phyloP scores from a whole-genome alignment of 768 basidiomycete genomes.

The Omphalotus guepiniiformis region DNA sequence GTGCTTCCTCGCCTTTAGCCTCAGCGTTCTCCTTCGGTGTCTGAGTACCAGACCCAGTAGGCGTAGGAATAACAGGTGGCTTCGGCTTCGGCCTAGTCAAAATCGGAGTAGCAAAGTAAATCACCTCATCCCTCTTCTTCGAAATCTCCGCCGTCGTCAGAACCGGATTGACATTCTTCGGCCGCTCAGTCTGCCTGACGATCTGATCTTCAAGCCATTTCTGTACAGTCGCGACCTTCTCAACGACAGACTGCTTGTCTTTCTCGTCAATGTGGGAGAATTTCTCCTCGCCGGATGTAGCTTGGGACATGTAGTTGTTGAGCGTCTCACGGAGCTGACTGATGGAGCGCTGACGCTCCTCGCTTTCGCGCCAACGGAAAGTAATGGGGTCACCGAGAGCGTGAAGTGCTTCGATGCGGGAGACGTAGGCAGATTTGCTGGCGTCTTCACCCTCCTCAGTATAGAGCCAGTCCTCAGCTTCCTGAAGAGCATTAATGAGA shows the following conservation, averaged over 20 bases:
- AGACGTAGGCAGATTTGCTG: conserved; percentile 89
- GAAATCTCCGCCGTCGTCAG: conserved; percentile 76
- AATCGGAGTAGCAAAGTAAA: conserved; percentile 87
- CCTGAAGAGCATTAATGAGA: conserved; percentile 63
- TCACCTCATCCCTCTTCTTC: conserved; percentile 91
- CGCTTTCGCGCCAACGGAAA: conserved; percentile 76
- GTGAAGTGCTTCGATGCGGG: conserved; percentile 79
- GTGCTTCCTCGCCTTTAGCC: conserved; percentile 47
- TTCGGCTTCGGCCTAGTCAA: conserved; percentile 92
- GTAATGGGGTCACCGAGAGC: conserved; percentile 83
- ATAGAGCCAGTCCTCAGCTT: conserved; percentile 97
- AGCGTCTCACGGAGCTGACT: conserved; percentile 81
- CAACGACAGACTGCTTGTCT: conserved; percentile 81
- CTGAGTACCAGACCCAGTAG: conserved; percentile 47
- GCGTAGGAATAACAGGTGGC: conserved; percentile 53
- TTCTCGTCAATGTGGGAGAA: conserved; percentile 87
- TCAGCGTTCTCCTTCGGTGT: conserved; percentile 65
- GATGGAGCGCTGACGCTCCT: conserved; percentile 72
- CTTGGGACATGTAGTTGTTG: conserved; percentile 81
- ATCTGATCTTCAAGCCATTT: conserved; percentile 97
- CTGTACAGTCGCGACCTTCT: conserved; percentile 84
- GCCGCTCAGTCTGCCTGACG: conserved; percentile 78
- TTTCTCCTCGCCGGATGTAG: conserved; percentile 80
- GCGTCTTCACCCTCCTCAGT: conserved; percentile 93
- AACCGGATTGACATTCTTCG: conserved; percentile 86